Base-by-base conservation (phyloP, 1,284 basidiomycete genomes). In the Malassezia brasiliensis region DNA sequence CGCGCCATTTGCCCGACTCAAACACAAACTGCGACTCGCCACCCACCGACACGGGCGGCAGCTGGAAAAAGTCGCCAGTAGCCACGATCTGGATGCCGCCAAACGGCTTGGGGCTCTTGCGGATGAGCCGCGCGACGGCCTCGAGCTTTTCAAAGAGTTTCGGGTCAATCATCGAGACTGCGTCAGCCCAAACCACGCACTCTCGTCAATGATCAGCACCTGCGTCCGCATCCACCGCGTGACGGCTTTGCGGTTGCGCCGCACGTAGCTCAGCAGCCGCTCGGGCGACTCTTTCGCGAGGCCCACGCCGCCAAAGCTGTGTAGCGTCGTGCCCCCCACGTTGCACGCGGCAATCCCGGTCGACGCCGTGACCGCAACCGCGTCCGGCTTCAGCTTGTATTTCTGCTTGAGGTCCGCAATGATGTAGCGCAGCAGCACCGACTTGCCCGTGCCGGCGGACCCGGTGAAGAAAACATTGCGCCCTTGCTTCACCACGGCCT, bases 391-490 rank as follows among this genome's bases (percentile, higher is more conserved):
- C 35, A 71, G 79, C 41, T 65, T 53, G 63, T 79, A 72, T 66
- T 80, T 83, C 63, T 77, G 77, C 58, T 76, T 76, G 50, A 88
- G 76, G 10, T 79, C 76, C 38, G 76, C 79, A 69, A 96, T 93
- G 60, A 94, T 90, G 69, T 89, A 86, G 5, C 88, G 82, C n/a
- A 96, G 79, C 2, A 96, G 79, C 7, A 96, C 88, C 0, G 90
- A 94, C 77, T 96, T 96, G 49, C 91, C 90, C 8, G 90, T 94
- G 52, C 90, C 90, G 4, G 72, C 93, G 78, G 87, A 90, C 22
- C 94, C 93, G 0, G 93, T 98, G 76, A 96, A 98, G 71, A 98
- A 98, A n/a, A 96, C 74, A 66, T 83, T 93, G 51, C 84, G 77
- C 31, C 60, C 60, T 15, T 65, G 60, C 19, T 69, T 60, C 8